Conservation (phyloP, 805 yeast genomes). For the Zygotorulaspora sp. region DNA sequence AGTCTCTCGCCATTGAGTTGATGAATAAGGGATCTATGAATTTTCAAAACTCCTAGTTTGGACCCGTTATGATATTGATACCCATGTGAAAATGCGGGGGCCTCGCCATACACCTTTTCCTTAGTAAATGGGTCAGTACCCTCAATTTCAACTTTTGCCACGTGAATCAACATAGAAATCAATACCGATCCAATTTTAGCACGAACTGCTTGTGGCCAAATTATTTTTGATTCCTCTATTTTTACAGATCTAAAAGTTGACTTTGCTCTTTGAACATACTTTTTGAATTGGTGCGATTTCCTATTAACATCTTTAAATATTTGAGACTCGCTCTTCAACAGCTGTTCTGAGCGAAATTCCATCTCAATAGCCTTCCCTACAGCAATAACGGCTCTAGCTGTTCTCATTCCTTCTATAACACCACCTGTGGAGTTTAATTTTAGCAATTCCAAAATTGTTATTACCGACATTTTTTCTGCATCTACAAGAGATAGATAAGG, state of each 20-base stretch:
- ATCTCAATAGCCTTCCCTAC: conserved; percentile 82
- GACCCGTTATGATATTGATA: conserved; percentile 78
- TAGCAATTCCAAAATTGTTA: conserved; percentile 77
- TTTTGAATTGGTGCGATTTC: conserved; percentile 41
- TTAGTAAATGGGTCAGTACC: conserved; percentile 82
- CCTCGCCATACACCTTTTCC: conserved; percentile 57
- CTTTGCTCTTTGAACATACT: conserved; percentile 39
- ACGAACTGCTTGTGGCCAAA: conserved; percentile 53
- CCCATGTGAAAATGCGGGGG: conserved; percentile 88
- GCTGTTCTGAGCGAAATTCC: conserved; percentile 70
- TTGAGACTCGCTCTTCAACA: conserved; percentile 53
- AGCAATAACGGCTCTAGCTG: conserved; percentile 72
- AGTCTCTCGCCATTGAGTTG: conserved; percentile 63
- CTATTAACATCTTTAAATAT: conserved; percentile 51
- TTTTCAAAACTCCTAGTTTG: conserved; percentile 72
- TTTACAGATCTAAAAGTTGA: conserved; percentile 37
- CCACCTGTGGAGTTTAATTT: conserved; percentile 73
- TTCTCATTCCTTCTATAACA: conserved; percentile 72
- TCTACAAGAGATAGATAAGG: conserved; percentile 71
- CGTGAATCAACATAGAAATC: conserved; percentile 68
- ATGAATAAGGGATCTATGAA: conserved; percentile 64
- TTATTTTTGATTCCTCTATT: conserved; percentile 36
- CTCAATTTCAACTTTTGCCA: conserved; percentile 73
- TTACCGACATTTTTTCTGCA: conserved; percentile 77
- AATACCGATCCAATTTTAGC: conserved; percentile 81